Percentiles rank a stretch among this genome's conserved stretches.
Conservation (phyloP, 768 basidiomycete genomes). For the Suillus plorans region DNA sequence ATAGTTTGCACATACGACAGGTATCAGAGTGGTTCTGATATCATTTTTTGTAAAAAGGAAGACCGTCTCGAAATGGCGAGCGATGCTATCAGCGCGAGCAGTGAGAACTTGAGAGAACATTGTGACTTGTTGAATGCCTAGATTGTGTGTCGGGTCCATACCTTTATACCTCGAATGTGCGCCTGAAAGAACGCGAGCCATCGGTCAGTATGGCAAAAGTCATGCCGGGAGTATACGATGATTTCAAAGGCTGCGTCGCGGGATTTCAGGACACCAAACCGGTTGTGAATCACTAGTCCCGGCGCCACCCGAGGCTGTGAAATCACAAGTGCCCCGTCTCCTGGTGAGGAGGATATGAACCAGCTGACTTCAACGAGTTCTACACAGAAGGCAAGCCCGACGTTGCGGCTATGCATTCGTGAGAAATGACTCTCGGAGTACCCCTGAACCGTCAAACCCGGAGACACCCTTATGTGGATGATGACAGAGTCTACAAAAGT, state of each 20-base stretch:
- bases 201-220: background rate
- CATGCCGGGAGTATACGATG: background rate
- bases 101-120: background rate
- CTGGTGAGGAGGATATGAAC: background rate
- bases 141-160: too few species aligned
- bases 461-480: too few species aligned
- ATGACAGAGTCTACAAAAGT: background rate
- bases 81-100: constrained; percentile 1
- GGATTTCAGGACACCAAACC: background rate
- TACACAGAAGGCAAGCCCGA: background rate
- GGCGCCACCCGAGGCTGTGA: background rate
- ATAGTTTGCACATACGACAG: constrained; percentile 12
- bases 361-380: background rate
- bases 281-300: background rate
- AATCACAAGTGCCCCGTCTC: background rate
- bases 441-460: background rate
- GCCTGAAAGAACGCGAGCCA: background rate
- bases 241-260: background rate
- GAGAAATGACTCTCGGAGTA: background rate
- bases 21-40: constrained; percentile 17
- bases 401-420: background rate
- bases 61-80: constrained; percentile 17
- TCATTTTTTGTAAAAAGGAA: constrained; percentile 25
- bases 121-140: too few species aligned
- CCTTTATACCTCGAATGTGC: background rate